Base-by-base conservation (phyloP, 441 rosid species). In the Biscutella laevigata region DNA sequence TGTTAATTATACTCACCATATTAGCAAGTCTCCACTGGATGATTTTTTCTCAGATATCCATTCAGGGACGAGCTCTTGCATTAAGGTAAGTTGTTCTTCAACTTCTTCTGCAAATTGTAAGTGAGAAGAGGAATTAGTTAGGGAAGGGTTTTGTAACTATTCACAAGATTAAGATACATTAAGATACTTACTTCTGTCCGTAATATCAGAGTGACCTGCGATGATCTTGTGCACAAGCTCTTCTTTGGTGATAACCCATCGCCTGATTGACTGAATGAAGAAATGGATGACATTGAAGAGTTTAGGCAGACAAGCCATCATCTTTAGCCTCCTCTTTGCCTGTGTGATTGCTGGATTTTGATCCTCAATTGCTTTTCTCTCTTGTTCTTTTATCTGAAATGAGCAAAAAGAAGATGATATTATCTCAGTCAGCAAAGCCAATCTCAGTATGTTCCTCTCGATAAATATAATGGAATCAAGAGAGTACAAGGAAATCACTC, bases 1-100 rank as follows among this genome's bases (percentile, higher is more conserved):
- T 28, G 35, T 33, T 42, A 6, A 3, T 17, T 17, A 17, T 17
- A 46, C 84, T 79, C 56, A 88, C 97, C 95, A 68, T 10, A 86
- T 40, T 53, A 92, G 79, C 28, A 69, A n/a, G 60, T 84, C 94
- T n/a, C 99, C 95, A 20, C 77, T 29, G 24, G 77, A 74, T 11
- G 86, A 64, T 26, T 20, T 41, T 68, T 85, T 87, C 75, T 81
- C 86, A 6, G 79, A 73, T 4, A 91, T 81, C 98, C 96, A 86
- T 49, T 86, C 90, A 0, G 97, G 99, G 60, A 77, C 94, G 7
- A 88, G 72, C 66, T 88, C 92, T 61, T 62, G 72, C 74, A 92
- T 38, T 69, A 88, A 51, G 17, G 60, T 67, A 12, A 86, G 65
- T 61, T 82, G 97, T 56, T 88, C 97, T 63, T 86, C 91, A 37